Conservation (phyloP, 129 eudicot species). For the Flaveria ramosissima region DNA sequence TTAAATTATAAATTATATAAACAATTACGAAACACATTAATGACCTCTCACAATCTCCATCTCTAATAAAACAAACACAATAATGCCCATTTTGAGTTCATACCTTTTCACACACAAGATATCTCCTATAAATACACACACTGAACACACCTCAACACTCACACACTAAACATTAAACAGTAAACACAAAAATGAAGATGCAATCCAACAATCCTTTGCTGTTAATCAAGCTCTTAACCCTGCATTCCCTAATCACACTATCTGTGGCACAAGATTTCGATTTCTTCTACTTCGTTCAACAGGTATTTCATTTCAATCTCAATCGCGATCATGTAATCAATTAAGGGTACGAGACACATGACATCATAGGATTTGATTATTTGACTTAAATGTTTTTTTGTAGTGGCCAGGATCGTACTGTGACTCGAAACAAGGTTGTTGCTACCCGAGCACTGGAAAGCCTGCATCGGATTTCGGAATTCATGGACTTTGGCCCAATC, state of each 20-base stretch:
- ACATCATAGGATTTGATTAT: background rate
- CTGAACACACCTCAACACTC: constrained; percentile 18
- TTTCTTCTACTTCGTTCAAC: constrained; percentile 86
- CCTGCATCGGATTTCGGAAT: constrained; percentile 72
- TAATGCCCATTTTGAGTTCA: constrained; percentile 23
- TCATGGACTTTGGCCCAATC: constrained; percentile 92
- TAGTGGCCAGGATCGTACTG: constrained; percentile 90
- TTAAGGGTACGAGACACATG: background rate
- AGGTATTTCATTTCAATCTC: constrained; percentile 38
- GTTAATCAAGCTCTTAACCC: constrained; percentile 36
- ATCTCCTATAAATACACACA: constrained; percentile 24
- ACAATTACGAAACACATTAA: background rate
- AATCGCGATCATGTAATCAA: background rate
- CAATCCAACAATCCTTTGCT: constrained; percentile 15
- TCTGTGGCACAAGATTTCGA: constrained; percentile 54
- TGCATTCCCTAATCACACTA: constrained; percentile 34
- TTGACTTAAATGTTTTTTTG: background rate
- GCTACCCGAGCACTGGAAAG: constrained; percentile 70
- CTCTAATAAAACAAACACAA: background rate
- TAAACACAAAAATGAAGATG: constrained; percentile 22
- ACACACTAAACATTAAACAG: constrained; percentile 22
- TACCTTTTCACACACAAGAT: constrained; percentile 24
- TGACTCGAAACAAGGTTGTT: constrained; percentile 65
- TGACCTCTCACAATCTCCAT: background rate
- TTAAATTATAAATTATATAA: background rate